Evolutionary conservation across 73 alveolate genomes (phyloP).

Genomic region (Symbiodinium natans): DNA sequence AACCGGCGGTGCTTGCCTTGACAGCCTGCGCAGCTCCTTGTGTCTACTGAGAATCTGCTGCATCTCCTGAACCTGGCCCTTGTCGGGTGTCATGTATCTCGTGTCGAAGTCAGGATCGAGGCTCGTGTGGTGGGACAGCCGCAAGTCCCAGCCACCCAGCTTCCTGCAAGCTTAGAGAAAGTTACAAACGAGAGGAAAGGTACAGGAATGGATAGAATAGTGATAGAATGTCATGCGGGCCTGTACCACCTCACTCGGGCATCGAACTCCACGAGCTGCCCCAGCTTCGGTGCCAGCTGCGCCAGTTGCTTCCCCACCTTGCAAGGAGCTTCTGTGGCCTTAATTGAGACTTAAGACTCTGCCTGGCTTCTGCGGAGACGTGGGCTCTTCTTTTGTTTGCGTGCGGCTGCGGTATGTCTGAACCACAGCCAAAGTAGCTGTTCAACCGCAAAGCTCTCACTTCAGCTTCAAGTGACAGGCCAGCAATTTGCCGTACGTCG

Average conservation of each 20-base stretch:
- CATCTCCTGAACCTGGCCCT: too few relatives aligned
- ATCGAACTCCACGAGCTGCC: constrained; percentile 2
- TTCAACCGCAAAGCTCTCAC: neutral
- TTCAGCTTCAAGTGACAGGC: neutral
- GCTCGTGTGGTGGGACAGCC: neutral
- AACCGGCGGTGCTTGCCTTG: too few relatives aligned
- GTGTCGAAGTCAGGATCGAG: too few relatives aligned
- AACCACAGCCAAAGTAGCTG: neutral
- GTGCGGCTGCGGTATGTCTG: neutral
- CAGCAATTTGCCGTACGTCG: neutral
- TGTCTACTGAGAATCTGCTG: too few relatives aligned
- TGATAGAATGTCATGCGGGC: too few relatives aligned
- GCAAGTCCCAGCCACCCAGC: constrained; percentile 1
- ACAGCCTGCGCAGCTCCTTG: too few relatives aligned
- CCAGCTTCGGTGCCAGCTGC: neutral
- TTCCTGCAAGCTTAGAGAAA: too few relatives aligned
- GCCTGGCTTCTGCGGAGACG: neutral
- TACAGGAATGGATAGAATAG: neutral
- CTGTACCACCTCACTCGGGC: constrained; percentile 8
- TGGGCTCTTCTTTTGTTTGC: neutral
- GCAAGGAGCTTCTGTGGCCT: neutral
- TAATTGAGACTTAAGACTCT: neutral
- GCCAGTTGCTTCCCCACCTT: neutral
- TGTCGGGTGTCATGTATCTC: too few relatives aligned
- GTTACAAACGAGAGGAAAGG: too few relatives aligned